Percentiles rank a stretch among this genome's conserved stretches.
These are phyloP conservation scores for Sarocladium brachiariae DNA, from an alignment of 2,329 filamentous ascomycete species.

Conservation along the genomic window DNA sequence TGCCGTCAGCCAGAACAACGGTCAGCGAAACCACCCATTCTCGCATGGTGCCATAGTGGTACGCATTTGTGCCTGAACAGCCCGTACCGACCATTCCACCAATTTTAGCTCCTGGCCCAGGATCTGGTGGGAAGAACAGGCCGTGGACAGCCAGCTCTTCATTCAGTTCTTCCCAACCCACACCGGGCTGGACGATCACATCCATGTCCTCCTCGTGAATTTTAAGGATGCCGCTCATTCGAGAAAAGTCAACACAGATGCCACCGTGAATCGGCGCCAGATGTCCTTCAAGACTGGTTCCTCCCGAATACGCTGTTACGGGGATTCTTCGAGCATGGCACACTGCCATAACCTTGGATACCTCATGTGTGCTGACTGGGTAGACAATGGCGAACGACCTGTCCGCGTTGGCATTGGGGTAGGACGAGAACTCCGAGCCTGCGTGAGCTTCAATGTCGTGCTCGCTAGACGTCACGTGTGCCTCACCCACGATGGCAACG, in stretches of 20 bases:
- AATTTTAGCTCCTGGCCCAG: constrained; percentile 86
- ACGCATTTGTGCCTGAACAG: constrained; percentile 77
- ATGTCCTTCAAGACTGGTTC: constrained; percentile 84
- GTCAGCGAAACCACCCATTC: constrained; percentile 81
- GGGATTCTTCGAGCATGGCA: constrained; percentile 77
- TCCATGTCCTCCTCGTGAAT: constrained; percentile 74
- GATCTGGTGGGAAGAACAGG: constrained; percentile 88
- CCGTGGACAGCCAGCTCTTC: constrained; percentile 65
- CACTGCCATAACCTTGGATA: constrained; percentile 80
- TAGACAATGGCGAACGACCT: constrained; percentile 66
- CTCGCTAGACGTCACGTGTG: constrained; percentile 55
- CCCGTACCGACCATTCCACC: constrained; percentile 78
- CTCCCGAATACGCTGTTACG: constrained; percentile 80
- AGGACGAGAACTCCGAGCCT: constrained; percentile 57
- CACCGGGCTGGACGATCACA: constrained; percentile 70
- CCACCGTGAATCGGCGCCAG: constrained; percentile 77
- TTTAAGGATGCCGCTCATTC: constrained; percentile 74
- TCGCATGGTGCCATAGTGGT: constrained; percentile 86
- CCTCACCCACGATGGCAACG: constrained; percentile 53
- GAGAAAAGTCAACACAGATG: constrained; percentile 76
- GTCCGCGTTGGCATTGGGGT: constrained; percentile 41
- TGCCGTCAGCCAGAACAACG: constrained; percentile 76
- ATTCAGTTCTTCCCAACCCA: constrained; percentile 83
- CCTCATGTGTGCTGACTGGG: constrained; percentile 71
- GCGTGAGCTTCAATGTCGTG: constrained; percentile 50